phyloP scores from a whole-genome alignment of 768 basidiomycete genomes.

The Xanthoconium stramineum region DNA sequence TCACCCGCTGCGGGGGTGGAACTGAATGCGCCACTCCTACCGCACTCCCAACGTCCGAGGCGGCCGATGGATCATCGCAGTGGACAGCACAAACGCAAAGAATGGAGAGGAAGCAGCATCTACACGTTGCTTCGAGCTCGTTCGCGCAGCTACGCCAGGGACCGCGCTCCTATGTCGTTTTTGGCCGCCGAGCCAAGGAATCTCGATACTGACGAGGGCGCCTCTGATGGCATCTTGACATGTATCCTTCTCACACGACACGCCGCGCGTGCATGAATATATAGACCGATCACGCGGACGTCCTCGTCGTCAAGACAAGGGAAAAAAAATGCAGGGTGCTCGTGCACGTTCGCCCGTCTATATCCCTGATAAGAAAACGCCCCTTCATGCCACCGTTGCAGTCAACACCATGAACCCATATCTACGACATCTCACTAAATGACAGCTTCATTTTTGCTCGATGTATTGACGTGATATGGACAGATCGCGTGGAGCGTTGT shows the following conservation, averaged over 20 bases:
- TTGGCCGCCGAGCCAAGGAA: background rate
- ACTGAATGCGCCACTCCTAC: background rate
- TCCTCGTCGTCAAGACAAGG: background rate
- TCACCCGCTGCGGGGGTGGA: background rate
- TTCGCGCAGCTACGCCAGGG: slow-evolving; percentile 6
- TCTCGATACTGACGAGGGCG: slow-evolving; percentile 6
- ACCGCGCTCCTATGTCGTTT: background rate
- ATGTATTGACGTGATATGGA: slow-evolving; percentile 6
- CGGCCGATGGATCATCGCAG: slow-evolving; percentile 3
- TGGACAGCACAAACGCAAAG: background rate
- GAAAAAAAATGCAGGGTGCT: slow-evolving; percentile 8
- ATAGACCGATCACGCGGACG: background rate
- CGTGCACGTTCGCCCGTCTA: slow-evolving; percentile 1
- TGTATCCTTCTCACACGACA: background rate
- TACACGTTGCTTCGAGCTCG: slow-evolving; percentile 22
- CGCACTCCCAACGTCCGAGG: slow-evolving; percentile 6
- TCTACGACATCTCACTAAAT: slow-evolving; percentile 1
- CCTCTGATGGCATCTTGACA: background rate
- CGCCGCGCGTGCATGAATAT: background rate
- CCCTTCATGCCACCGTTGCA: background rate
- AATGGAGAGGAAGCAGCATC: slow-evolving; percentile 16
- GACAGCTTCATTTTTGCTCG: slow-evolving; percentile 4
- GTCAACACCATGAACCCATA: slow-evolving; percentile 1
- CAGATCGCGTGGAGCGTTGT: slow-evolving; percentile 14
- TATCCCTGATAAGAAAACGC: slow-evolving; percentile 9